Base-by-base conservation (phyloP, 306 rosid genomes). In the Neltuma alba region DNA sequence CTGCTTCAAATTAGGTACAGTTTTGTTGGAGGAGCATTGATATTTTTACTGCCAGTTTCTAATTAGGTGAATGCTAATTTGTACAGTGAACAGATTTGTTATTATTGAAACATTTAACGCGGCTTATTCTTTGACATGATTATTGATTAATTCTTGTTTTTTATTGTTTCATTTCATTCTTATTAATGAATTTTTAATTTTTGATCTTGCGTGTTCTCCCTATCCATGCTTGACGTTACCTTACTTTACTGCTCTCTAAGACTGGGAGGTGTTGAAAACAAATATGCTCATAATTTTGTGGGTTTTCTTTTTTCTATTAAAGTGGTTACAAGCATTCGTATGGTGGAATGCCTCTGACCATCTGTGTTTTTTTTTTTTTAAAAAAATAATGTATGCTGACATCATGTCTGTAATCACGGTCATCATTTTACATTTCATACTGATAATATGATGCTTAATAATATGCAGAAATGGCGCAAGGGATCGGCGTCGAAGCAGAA, bases 401-500 rank as follows among this genome's bases (percentile, higher is more conserved):
- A 44, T 37, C 30, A 2, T 7, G 63, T 76, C 27, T 37, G 18
- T 55, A 1, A 52, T 71, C 69, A 31, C 2, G 47, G 7, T 54
- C n/a, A 1, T 18, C 14, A 41, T 27, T 48, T 47, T 27, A 7
- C 13, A 15, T 77, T 78, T 76, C 62, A 57, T 78, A 50, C 44
- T 86, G 79, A 77, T 83, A n/a, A 72, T 33, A 9, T 76, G 68
- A 40, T 86, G 76, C 33, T 40, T 6, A 44, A 71, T 69, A 16
- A 66, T 60, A 38, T 93, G 84, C 94, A 95, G 99, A 74, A 95
- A 93, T 83, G 98, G 98, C 41, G 57, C 91, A 60, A 93, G 91
- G 89, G 99, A 95, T 33, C 91, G 98, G 0, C 97, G 91, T 84
- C 75, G 98, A 23, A 93, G 98, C 93, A 91, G 98, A 83, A 95